Conservation (phyloP, 2,329 filamentous ascomycete species). For the Pseudogymnoascus sp. region DNA sequence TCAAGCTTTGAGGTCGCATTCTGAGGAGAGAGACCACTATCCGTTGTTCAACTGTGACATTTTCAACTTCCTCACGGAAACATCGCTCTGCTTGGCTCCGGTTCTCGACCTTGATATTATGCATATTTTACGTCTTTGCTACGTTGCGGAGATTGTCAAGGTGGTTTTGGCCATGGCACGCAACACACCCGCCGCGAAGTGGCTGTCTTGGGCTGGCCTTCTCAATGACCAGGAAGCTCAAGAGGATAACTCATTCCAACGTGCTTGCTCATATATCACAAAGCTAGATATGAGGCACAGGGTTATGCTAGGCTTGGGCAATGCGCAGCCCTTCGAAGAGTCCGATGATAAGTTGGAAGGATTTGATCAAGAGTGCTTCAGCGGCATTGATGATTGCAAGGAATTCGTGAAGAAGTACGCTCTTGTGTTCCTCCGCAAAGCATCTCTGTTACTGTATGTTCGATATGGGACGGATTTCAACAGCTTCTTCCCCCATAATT, state of each 20-base stretch:
- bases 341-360: constrained; percentile 13
- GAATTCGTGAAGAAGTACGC: constrained; percentile 72
- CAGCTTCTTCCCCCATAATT: constrained; percentile 54
- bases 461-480: constrained; percentile 86
- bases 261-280: constrained; percentile 2
- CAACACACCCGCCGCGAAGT: constrained; percentile 46
- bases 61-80: constrained; percentile 77
- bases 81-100: constrained; percentile 62
- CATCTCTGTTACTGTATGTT: constrained; percentile 74
- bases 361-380: constrained; percentile 49
- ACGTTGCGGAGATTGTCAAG: constrained; percentile 85
- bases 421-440: constrained; percentile 83
- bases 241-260: constrained; percentile 5
- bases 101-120: constrained; percentile 66
- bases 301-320: background rate
- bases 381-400: constrained; percentile 49
- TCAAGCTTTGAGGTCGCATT: constrained; percentile 18
- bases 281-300: constrained; percentile 3
- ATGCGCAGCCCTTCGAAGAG: constrained; percentile 29
- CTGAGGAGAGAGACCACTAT: constrained; percentile 23
- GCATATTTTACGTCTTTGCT: constrained; percentile 78
- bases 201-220: constrained; percentile 33
- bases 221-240: background rate
- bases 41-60: constrained; percentile 63
- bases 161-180: constrained; percentile 56